phyloP scores from a whole-genome alignment of 805 yeast genomes.

The Metschnikowia gelsemii region DNA sequence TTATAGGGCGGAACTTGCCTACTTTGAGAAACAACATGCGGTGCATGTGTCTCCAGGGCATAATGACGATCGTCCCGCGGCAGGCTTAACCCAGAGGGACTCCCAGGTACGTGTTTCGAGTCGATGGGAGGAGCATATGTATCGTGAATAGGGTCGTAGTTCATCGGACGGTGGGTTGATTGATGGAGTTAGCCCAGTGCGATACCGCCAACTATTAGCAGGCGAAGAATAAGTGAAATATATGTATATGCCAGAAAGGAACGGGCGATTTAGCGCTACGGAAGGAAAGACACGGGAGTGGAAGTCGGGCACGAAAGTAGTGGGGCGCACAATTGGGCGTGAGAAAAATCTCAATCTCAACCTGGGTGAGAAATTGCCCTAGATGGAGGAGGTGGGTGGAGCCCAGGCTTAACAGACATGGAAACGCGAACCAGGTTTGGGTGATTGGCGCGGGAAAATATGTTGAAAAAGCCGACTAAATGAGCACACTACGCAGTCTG shows the following conservation, averaged over 20 bases:
- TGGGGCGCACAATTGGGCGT: constrained; percentile 10
- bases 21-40: background rate
- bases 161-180: constrained; percentile 26
- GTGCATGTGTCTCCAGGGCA: too few species aligned
- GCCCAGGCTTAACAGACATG: constrained; percentile 10
- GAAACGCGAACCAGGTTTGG: constrained; percentile 10
- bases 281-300: constrained; percentile 3
- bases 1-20: background rate
- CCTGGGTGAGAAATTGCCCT: constrained; percentile 8
- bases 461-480: constrained; percentile 6
- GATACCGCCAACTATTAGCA: constrained; percentile 2
- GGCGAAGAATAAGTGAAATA: background rate
- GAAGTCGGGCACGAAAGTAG: constrained; percentile 4
- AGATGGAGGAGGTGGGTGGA: constrained; percentile 10
- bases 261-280: constrained; percentile 1
- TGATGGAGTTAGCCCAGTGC: constrained; percentile 1
- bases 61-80: background rate
- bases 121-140: constrained; percentile 23
- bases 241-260: background rate
- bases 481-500: too few species aligned
- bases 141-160: constrained; percentile 46
- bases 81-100: background rate
- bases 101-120: background rate
- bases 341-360: constrained; percentile 10
- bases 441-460: constrained; percentile 9